These are phyloP conservation scores for Alternaria sp. DNA, from an alignment of 2,329 filamentous ascomycete genomes.

Conservation along the genomic window DNA sequence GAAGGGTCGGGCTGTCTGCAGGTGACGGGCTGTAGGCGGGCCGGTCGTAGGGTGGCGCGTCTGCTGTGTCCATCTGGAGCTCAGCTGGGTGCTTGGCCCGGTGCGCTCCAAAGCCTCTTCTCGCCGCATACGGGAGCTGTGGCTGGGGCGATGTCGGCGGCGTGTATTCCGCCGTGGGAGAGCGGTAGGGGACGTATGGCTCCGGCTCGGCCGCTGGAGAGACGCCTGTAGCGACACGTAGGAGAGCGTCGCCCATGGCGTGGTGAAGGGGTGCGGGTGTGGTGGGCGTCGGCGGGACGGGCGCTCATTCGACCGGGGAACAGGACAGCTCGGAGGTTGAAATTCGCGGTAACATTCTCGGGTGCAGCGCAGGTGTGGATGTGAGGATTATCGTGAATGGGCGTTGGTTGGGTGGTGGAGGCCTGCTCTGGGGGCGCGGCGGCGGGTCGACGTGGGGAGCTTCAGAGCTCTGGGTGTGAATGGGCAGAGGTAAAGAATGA, in stretches of 20 bases:
- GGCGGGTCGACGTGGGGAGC: neutral
- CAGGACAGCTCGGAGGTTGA: slow-evolving; percentile 24
- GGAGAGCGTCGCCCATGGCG: slow-evolving; percentile 39
- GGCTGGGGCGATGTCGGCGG: slow-evolving; percentile 42
- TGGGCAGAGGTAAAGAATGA: slow-evolving; percentile 10
- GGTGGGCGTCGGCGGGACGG: slow-evolving; percentile 8
- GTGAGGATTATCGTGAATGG: neutral
- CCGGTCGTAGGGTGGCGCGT: slow-evolving; percentile 33
- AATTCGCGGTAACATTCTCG: slow-evolving; percentile 38
- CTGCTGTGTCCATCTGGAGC: slow-evolving; percentile 38
- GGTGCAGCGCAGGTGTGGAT: slow-evolving; percentile 5
- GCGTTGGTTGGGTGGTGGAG: neutral
- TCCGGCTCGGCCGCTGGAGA: slow-evolving; percentile 16
- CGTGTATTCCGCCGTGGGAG: slow-evolving; percentile 37
- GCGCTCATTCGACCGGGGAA: slow-evolving; percentile 40
- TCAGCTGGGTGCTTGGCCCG: slow-evolving; percentile 33
- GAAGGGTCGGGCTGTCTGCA: slow-evolving; percentile 35
- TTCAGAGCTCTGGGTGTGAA: slow-evolving; percentile 5
- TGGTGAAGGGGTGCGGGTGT: slow-evolving; percentile 15
- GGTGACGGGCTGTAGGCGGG: slow-evolving; percentile 38
- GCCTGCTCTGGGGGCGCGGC: slow-evolving; percentile 1
- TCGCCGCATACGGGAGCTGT: slow-evolving; percentile 21
- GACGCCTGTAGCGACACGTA: slow-evolving; percentile 23
- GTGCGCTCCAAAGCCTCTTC: slow-evolving; percentile 30
- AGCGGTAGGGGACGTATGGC: slow-evolving; percentile 32